Percentiles rank a stretch among this genome's conserved stretches.
Evolutionary conservation across 257 asterid species (phyloP).

Genomic region (Knoxia roxburghii): DNA sequence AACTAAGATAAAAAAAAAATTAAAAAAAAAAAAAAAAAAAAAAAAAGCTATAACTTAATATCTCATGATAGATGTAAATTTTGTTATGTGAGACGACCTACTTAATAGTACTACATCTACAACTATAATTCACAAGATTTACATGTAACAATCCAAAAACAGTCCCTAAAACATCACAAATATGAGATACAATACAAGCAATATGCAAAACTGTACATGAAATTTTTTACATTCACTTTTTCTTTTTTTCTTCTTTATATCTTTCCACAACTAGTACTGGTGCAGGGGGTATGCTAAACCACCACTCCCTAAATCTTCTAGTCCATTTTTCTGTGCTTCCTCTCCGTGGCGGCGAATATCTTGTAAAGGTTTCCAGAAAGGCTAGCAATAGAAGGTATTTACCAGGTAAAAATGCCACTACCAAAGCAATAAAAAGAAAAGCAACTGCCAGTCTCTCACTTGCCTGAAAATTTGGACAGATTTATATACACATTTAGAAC

Average conservation of each 20-base stretch:
- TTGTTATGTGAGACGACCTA: too few species aligned
- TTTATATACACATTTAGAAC: background rate
- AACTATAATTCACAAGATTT: conserved; percentile 12
- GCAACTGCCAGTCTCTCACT: conserved; percentile 59
- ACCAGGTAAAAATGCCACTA: conserved; percentile 56
- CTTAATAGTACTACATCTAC: too few species aligned
- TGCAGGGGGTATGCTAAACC: conserved; percentile 97
- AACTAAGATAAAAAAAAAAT: too few species aligned
- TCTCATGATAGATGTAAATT: too few species aligned
- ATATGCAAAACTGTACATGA: background rate
- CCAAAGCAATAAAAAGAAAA: conserved; percentile 44
- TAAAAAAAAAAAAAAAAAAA: too few species aligned
- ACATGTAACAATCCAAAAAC: conserved; percentile 12
- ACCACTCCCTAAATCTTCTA: conserved; percentile 86
- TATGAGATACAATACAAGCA: background rate
- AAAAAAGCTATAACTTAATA: too few species aligned
- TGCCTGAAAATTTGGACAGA: conserved; percentile 49
- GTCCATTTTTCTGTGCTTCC: conserved; percentile 73
- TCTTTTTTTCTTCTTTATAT: conserved; percentile 66
- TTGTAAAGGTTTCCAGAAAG: conserved; percentile 62
- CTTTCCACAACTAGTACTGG: conserved; percentile 66
- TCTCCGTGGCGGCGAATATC: conserved; percentile 68
- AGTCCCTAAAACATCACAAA: background rate
- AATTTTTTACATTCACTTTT: conserved; percentile 25
- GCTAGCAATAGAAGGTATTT: conserved; percentile 39